Base-by-base conservation (phyloP, 176 grass and related monocot genomes). In the Rhipidocladum racemiflorum region DNA sequence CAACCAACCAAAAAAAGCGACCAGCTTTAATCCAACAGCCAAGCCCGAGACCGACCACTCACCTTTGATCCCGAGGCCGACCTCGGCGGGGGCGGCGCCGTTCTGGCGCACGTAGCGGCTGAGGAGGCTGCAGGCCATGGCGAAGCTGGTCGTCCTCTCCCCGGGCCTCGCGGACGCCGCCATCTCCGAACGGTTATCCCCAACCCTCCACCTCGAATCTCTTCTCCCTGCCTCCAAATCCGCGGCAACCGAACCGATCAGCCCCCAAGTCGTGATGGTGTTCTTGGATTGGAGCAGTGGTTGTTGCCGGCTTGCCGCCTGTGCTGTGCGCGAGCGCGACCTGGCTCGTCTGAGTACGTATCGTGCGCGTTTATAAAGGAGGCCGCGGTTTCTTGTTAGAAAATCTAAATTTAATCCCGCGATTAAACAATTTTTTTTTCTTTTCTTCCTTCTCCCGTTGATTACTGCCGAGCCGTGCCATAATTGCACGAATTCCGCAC, bases 71-170 rank as follows among this genome's bases (percentile, higher is more conserved):
- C 89, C 92, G 36, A 99, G 87, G 14, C 91, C 90, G 75, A 99
- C 79, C 77, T 93, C 96, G 30, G 66, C 88, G 7, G 85, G 86
- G 21, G 88, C 72, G 68, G 79, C 85, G 67, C 91, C 92, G 85
- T 99, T 99, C 89, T 95, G 81, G 81, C 92, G 94, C 72, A 95
- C 90, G 81, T 90, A 90, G 80, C 88, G 93, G 65, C 96, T 95
- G 67, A 99, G 84, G 4, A 99, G 72, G 73, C 87, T 95, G 84
- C 96, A 99, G 30, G 96, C 84, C 76, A 98, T 21, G 72, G 90
- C 89, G 81, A 98, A 95, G 81, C 88, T 98, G 28, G 43, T 89
- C 45, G 92, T 60, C 81, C 82, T 97, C 83, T 97, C 91, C 78
- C 91, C 91, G 4, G 72, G 49, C 85, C 89, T 92, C 88, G 88